Evolutionary conservation across 2,329 filamentous ascomycete genomes (phyloP).

Genomic region (Akanthomyces muscarius): DNA sequence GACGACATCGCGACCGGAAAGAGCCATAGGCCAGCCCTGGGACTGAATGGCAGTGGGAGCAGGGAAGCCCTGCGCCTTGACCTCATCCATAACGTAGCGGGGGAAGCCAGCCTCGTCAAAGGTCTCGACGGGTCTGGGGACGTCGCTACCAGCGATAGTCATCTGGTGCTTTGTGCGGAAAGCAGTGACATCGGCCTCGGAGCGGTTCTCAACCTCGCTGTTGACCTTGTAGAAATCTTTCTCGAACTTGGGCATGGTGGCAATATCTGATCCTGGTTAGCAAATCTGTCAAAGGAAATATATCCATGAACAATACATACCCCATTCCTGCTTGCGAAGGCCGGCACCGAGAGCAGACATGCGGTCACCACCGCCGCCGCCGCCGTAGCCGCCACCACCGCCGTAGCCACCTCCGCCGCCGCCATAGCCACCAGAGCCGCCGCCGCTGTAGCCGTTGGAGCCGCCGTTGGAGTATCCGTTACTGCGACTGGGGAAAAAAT

Average conservation of each 20-base stretch:
- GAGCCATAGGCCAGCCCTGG: constrained; percentile 98
- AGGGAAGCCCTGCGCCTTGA: constrained; percentile 95
- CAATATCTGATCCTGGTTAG: constrained; percentile 57
- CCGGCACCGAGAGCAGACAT: constrained; percentile 89
- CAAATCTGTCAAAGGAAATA: constrained; percentile 26
- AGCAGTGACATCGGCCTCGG: constrained; percentile 74
- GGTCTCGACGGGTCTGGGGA: constrained; percentile 91
- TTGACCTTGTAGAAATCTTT: constrained; percentile 99
- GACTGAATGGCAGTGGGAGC: constrained; percentile 95
- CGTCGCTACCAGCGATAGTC: constrained; percentile 70
- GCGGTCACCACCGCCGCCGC: constrained; percentile 76
- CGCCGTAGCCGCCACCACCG: constrained; percentile 31
- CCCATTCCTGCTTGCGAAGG: constrained; percentile 85
- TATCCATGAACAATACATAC: constrained; percentile 48
- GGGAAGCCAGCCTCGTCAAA: constrained; percentile 99
- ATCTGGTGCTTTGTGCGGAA: constrained; percentile 87
- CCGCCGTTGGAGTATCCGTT: constrained; percentile 37
- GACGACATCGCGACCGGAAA: constrained; percentile 95
- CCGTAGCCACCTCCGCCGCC: constrained; percentile 35
- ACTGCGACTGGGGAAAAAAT: constrained; percentile 38
- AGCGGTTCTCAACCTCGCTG: constrained; percentile 68
- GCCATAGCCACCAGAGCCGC: constrained; percentile 38
- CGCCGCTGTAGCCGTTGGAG: constrained; percentile 26
- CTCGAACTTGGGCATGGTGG: constrained; percentile 87
- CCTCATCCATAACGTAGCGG: constrained; percentile 94